Base-by-base conservation (phyloP, 2,329 filamentous ascomycete genomes). In the Fusarium veterinarium region DNA sequence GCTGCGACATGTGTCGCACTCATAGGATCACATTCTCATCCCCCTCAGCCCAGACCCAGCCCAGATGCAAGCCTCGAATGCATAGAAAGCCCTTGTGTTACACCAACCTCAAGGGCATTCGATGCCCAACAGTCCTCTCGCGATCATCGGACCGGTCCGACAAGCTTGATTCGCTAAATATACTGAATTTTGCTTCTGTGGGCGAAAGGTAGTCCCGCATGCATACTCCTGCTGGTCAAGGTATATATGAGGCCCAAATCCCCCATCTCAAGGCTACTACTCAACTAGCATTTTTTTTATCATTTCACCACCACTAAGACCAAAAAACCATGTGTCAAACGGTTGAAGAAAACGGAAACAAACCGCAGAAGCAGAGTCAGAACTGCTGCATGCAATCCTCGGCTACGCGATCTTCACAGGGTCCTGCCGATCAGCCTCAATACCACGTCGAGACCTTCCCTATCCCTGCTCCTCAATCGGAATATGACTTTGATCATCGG, bases 401-500 rank as follows among this genome's bases (percentile, higher is more conserved):
- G 23, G 10, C 64, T 12, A 8, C 33, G 31, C 19, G 38, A n/a
- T 35, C 35, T 35, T 53, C 49, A 19, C 55, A 55, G 25, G 38
- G 31, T 33, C n/a, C 44, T 16, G 42, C 16, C 20, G 3, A 35
- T 25, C 31, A 16, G 7, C 42, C 25, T 33, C 44, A 23, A 14
- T 11, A 33, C 23, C 28, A 49, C 6, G 35, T 56, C 13, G 37
- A 66, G 13, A 61, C 37, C 2, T 69, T 67, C 16, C 35, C 35
- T 3, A 45, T 72, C 16, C 53, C 69, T 1, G 56, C 56, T 3
- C 45, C 52, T 1, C 37, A 31, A 19, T 35, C 35, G 3, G 42
- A 30, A 16, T 48, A 45, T 37, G 70, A 65, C 31, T 16, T 35
- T 10, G 44, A 73, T 10, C 37, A 73, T 12, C 70, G 70, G 0